Evolutionary conservation across 176 grass and related monocot genomes (phyloP), one percentile per base, ranked within the genome.

Genomic region (Oryza meyeriana): DNA sequence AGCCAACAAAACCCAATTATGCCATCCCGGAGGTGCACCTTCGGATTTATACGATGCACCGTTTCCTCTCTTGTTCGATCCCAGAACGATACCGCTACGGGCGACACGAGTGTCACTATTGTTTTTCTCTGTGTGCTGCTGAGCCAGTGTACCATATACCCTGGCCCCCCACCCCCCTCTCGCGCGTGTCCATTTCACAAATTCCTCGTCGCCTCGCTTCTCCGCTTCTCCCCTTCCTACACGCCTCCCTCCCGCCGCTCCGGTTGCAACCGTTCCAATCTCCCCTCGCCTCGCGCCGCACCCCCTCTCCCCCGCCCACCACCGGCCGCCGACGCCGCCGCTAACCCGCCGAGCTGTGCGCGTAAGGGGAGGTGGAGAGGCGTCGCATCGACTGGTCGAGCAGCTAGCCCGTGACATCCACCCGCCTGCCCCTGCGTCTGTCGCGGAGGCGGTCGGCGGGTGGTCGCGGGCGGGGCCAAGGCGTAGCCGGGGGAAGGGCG

Each of bases 231-330:
- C 34, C 38, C 24, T 36, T 59, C 12, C 74, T 65, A 29, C 52
- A 32, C 79, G 41, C 36, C 17, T 4, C 24, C 74, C 42, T 70
- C 79, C 16, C 66, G 79, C 79, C 26, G 12, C 67, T 31, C 35
- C 13, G 62, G 36, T 52, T 28, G 81, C 87, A 41, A 76, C 42
- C 42, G 39, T 61, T 75, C 87, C 67, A 52, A 17, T 74, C 82
- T 36, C 58, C 31, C 32, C 59, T 13, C 39, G 11, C 64, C 18
- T 28, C 22, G 2, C 14, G n/a, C 22, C 75, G 5, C 36, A 12
- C 59, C 12, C 66, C 59, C 17, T 44, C 61, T 66, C 44, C 57
- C 29, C n/a, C 45, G 13, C 12, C 64, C 45, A 16, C 58, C 33
- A 20, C 66, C 45, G 17, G 26, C 72, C 52, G 11, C 20, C 28